Evolutionary conservation across 306 rosid genomes (phyloP).

Genomic region (Canavalia gladiata): DNA sequence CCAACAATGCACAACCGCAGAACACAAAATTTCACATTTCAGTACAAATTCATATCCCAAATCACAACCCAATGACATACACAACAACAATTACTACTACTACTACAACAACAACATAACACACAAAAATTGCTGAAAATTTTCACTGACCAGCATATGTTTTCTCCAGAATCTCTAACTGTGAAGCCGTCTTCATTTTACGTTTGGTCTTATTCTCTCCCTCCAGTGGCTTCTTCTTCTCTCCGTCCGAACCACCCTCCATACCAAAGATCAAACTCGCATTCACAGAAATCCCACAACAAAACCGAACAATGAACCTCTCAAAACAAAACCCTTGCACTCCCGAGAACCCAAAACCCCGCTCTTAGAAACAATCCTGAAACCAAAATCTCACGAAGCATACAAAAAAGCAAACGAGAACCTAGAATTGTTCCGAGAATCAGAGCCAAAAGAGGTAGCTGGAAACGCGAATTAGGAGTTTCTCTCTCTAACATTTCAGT

Average conservation of each 20-base stretch:
- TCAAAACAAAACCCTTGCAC: not conserved
- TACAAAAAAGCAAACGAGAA: not conserved
- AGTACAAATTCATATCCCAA: conserved; percentile 16
- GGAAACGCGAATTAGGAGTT: conserved; percentile 38
- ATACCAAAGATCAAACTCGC: conserved; percentile 55
- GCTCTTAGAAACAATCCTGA: conserved; percentile 29
- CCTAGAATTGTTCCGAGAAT: not conserved
- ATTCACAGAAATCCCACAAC: not conserved
- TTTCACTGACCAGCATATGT: conserved; percentile 65
- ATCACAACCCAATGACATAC: not conserved
- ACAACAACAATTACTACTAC: not conserved
- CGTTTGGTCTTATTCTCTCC: conserved; percentile 74
- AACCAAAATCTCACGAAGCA: conserved; percentile 19
- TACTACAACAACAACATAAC: not conserved
- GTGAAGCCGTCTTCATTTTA: conserved; percentile 78
- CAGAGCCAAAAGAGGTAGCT: conserved; percentile 27
- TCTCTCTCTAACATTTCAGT: conserved; percentile 55
- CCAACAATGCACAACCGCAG: conserved; percentile 19
- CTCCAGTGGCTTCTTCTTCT: conserved; percentile 60
- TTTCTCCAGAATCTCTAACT: conserved; percentile 73
- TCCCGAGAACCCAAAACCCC: not conserved
- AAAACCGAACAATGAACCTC: not conserved
- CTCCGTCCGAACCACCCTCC: conserved; percentile 72
- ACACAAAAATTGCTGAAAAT: not conserved
- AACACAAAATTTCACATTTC: conserved; percentile 40